Percentiles rank a stretch among this genome's conserved stretches.
Evolutionary conservation across 345 rosid genomes (phyloP).

Genomic region (Aurinia saxatilis): DNA sequence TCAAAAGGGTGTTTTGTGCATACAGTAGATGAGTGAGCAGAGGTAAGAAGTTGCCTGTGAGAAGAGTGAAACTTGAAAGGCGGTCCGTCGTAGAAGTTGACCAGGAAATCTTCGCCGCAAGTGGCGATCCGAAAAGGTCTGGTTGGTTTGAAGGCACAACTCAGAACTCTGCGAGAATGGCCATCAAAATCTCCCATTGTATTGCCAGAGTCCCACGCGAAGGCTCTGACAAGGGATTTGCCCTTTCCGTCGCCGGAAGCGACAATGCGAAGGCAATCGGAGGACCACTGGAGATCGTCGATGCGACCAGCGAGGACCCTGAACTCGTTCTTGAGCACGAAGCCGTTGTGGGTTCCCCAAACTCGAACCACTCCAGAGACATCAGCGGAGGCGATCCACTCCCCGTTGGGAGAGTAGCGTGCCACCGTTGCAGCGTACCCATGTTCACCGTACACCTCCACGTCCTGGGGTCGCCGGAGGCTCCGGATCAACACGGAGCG

Average conservation of each 20-base stretch:
- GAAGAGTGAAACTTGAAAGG: slow-evolving; percentile 94
- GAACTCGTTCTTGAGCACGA: slow-evolving; percentile 87
- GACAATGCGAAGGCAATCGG: slow-evolving; percentile 73
- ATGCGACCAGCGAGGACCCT: slow-evolving; percentile 78
- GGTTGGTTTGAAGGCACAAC: slow-evolving; percentile 90
- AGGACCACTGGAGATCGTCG: slow-evolving; percentile 97
- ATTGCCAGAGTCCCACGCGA: slow-evolving; percentile 97
- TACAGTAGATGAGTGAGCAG: background rate
- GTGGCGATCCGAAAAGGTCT: slow-evolving; percentile 84
- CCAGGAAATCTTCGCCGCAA: slow-evolving; percentile 92
- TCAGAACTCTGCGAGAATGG: slow-evolving; percentile 76
- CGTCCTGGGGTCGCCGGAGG: slow-evolving; percentile 61
- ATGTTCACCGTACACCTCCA: slow-evolving; percentile 84
- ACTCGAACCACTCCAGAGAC: slow-evolving; percentile 78
- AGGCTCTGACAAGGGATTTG: slow-evolving; percentile 84
- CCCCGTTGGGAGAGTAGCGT: slow-evolving; percentile 92
- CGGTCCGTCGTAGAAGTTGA: slow-evolving; percentile 90
- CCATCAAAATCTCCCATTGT: slow-evolving; percentile 97
- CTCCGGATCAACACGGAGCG: slow-evolving; percentile 73
- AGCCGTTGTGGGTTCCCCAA: slow-evolving; percentile 89
- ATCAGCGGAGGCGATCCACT: slow-evolving; percentile 97
- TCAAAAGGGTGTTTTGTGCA: too few species aligned
- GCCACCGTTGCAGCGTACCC: slow-evolving; percentile 86
- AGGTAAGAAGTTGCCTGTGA: slow-evolving; percentile 42
- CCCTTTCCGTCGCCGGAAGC: slow-evolving; percentile 97